Evolutionary conservation across 164 flowering plant species (phyloP).

Genomic region (Nymphaea colorata): DNA sequence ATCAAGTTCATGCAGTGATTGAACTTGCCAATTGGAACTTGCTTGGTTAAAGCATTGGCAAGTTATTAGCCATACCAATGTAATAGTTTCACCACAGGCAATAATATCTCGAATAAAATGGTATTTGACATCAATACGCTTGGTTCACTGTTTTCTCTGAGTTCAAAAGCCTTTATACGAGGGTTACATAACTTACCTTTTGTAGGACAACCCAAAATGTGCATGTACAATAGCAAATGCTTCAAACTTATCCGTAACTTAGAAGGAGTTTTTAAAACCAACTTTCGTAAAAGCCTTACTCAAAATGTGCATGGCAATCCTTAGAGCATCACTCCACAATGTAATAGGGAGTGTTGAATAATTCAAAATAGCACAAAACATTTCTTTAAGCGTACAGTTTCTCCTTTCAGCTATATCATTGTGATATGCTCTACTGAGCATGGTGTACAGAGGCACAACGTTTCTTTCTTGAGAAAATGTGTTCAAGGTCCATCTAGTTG

Average conservation of each 20-base stretch:
- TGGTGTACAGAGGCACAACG: conserved; percentile 2
- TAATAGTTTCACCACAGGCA: no score
- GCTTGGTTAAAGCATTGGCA: no score
- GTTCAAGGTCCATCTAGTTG: neutral
- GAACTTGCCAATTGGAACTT: no score
- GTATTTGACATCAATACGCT: no score
- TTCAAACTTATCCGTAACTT: neutral
- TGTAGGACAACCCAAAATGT: neutral
- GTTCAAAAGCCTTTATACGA: neutral
- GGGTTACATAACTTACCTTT: neutral
- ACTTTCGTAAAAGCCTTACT: neutral
- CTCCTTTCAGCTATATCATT: neutral
- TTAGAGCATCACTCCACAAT: neutral
- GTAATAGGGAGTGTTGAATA: neutral
- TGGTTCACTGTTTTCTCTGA: neutral
- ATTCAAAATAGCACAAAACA: neutral
- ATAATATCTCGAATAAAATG: no score
- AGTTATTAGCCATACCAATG: no score
- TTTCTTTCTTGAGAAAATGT: neutral
- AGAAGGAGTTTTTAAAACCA: neutral
- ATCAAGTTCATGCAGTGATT: no score
- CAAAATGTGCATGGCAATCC: neutral
- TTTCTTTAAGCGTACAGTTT: neutral
- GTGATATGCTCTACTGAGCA: neutral
- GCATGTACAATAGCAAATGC: neutral